Percentiles rank a stretch among this genome's conserved stretches.
Conservation (phyloP, 345 rosid species). For the Eucalyptus pauciflora region DNA sequence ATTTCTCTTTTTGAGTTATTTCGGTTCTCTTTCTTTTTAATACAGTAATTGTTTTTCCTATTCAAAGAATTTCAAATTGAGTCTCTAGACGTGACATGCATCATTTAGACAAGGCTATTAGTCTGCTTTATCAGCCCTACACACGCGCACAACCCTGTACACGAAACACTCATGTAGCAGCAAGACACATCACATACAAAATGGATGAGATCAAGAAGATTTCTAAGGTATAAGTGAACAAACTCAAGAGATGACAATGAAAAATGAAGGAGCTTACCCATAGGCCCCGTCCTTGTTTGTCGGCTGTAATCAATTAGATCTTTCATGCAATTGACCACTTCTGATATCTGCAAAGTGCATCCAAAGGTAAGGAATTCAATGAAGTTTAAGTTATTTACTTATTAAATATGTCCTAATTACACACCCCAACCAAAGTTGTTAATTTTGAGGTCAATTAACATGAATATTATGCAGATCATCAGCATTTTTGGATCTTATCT, state of each 20-base stretch:
- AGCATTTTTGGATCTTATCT: background rate
- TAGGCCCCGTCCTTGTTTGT: conserved; percentile 86
- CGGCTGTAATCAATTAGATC: conserved; percentile 97
- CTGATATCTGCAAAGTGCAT: conserved; percentile 56
- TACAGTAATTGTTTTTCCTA: background rate
- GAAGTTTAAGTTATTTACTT: background rate
- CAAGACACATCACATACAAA: background rate
- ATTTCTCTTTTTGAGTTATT: background rate
- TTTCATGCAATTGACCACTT: conserved; percentile 98
- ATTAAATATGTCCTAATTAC: background rate
- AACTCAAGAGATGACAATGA: background rate
- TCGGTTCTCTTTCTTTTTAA: background rate
- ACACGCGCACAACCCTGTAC: background rate
- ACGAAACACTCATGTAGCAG: background rate
- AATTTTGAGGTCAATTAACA: background rate
- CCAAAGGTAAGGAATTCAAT: background rate
- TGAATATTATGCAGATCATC: background rate
- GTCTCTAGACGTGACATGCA: background rate
- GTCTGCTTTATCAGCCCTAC: background rate
- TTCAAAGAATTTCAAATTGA: background rate
- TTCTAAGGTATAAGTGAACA: background rate
- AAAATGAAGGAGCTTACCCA: conserved; percentile 49
- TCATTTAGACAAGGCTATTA: background rate
- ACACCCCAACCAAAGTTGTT: background rate
- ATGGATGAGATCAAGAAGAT: background rate